A percentile compares a stretch with the other conserved stretches of the same genome.
These are phyloP conservation scores for Amaranthus tricolor DNA, from an alignment of 179 eudicot species.

Conservation along the genomic window DNA sequence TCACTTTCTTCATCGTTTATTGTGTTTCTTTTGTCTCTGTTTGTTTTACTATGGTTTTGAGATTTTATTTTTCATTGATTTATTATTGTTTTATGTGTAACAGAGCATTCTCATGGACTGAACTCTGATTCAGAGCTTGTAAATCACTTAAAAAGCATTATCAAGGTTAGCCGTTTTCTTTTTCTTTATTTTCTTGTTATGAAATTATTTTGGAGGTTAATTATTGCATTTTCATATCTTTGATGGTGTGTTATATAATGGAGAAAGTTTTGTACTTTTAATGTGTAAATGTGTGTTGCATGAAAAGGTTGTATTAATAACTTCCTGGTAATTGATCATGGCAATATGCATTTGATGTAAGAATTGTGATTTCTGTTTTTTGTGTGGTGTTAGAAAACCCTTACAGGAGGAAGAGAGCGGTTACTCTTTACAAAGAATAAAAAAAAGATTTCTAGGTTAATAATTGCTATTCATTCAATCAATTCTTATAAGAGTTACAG, in stretches of 20 bases:
- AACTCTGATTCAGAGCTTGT: conserved; percentile 79
- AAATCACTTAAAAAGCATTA: conserved; percentile 82
- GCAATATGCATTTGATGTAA: too few species aligned
- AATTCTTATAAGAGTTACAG: too few species aligned
- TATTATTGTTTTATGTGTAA: conserved; percentile 9
- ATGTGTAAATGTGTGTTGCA: background rate
- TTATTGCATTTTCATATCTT: background rate
- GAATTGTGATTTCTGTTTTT: too few species aligned
- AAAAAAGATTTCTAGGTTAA: too few species aligned
- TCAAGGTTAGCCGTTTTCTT: conserved; percentile 40
- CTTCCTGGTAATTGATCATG: background rate
- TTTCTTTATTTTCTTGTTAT: background rate
- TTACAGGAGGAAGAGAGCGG: too few species aligned
- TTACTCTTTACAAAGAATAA: too few species aligned
- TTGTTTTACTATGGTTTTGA: background rate
- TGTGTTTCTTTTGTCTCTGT: background rate
- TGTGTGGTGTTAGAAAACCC: too few species aligned
- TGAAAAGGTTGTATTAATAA: conserved; percentile 1
- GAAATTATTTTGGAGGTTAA: background rate
- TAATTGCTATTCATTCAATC: too few species aligned
- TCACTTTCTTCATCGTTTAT: background rate
- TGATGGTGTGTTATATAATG: background rate
- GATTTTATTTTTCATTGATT: background rate
- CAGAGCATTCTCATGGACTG: conserved; percentile 82
- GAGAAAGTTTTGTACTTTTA: background rate